Percentiles rank a stretch among this genome's conserved stretches.
These are phyloP conservation scores for Russula compacta DNA, from an alignment of 768 basidiomycete species.

Conservation along the genomic window DNA sequence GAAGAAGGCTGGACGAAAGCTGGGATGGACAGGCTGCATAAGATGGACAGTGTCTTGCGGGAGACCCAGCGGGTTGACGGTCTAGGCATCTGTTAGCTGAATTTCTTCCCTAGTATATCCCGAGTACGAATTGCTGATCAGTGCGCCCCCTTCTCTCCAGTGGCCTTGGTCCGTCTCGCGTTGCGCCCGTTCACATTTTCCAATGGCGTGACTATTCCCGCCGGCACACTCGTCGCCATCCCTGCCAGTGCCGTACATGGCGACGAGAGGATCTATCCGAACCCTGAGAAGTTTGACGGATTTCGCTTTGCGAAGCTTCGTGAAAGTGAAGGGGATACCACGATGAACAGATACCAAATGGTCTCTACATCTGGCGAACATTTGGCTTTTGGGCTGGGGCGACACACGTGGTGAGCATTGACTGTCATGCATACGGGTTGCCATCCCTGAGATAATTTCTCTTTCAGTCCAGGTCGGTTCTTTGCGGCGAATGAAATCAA, in stretches of 20 bases:
- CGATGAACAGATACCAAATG: neutral
- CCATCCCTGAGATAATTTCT: neutral
- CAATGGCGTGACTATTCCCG: constrained; percentile 35
- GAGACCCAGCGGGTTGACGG: constrained; percentile 27
- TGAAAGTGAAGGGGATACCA: neutral
- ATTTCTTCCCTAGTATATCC: neutral
- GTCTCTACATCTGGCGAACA: constrained; percentile 17
- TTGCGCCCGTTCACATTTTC: constrained; percentile 35
- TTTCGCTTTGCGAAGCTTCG: constrained; percentile 30
- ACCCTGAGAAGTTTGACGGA: constrained; percentile 34
- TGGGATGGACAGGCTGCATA: constrained; percentile 25
- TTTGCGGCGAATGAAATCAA: constrained; percentile 23
- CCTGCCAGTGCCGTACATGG: constrained; percentile 27
- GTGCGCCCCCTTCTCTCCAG: constrained; percentile 5
- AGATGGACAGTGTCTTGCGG: constrained; percentile 31
- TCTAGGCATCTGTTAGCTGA: constrained; percentile 18
- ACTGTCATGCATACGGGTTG: neutral
- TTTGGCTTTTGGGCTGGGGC: constrained; percentile 24
- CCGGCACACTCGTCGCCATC: constrained; percentile 29
- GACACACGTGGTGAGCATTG: constrained; percentile 24
- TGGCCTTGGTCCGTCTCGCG: constrained; percentile 27
- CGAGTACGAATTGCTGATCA: neutral
- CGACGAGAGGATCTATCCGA: constrained; percentile 26
- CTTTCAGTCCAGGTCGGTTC: constrained; percentile 23
- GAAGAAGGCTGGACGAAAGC: constrained; percentile 28